Evolutionary conservation across 2,329 filamentous ascomycete species (phyloP).

Genomic region (Botrytis pseudocinerea): DNA sequence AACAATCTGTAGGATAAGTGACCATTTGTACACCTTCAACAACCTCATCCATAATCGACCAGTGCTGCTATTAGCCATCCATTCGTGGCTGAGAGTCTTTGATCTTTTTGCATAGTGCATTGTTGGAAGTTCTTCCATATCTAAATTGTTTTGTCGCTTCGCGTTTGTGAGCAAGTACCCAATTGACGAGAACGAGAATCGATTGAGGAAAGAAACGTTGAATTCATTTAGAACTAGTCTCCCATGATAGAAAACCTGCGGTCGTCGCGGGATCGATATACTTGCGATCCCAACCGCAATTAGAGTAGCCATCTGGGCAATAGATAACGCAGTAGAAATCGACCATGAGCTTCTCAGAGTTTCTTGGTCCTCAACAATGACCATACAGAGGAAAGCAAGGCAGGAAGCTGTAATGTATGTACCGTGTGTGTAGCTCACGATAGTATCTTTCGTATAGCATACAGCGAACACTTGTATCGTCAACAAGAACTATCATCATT

Average conservation of each 20-base stretch:
- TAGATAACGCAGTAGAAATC: not conserved
- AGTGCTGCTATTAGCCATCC: slow-evolving; percentile 38
- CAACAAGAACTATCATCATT: slow-evolving; percentile 13
- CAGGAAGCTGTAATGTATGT: slow-evolving; percentile 18
- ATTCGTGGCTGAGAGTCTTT: slow-evolving; percentile 50
- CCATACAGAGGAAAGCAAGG: slow-evolving; percentile 14
- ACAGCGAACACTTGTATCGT: slow-evolving; percentile 23
- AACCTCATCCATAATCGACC: slow-evolving; percentile 40
- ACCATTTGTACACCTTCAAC: slow-evolving; percentile 54
- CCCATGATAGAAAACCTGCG: slow-evolving; percentile 60
- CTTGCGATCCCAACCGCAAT: slow-evolving; percentile 51
- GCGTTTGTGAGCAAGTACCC: slow-evolving; percentile 55
- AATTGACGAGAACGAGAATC: slow-evolving; percentile 66
- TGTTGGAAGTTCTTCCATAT: slow-evolving; percentile 60
- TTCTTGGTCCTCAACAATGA: not conserved
- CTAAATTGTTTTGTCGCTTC: slow-evolving; percentile 56
- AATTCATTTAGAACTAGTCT: slow-evolving; percentile 61
- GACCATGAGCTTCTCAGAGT: slow-evolving; percentile 38
- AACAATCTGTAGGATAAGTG: slow-evolving; percentile 27
- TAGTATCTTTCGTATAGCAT: slow-evolving; percentile 24
- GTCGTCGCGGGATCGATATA: slow-evolving; percentile 64
- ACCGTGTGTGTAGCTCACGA: slow-evolving; percentile 21
- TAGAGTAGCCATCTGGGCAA: slow-evolving; percentile 46
- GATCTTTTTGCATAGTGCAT: slow-evolving; percentile 55
- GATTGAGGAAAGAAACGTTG: slow-evolving; percentile 58